Conservation (phyloP, 116 monocot genomes). For the Iris pallida region DNA sequence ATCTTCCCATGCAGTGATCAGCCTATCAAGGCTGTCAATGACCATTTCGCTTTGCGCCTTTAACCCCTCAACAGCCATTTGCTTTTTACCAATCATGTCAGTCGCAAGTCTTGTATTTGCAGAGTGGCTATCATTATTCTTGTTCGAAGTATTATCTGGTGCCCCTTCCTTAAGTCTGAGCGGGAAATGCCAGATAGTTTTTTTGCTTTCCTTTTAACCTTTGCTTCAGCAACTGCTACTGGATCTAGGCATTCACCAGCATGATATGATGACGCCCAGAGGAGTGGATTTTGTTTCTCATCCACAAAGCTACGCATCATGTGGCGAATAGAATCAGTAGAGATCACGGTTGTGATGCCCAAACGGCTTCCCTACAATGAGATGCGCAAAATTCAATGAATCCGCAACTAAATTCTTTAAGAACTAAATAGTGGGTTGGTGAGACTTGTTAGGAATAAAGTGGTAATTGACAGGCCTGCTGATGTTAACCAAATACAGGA, state of each 20-base stretch:
- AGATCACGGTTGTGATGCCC: constrained; percentile 85
- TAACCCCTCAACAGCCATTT: constrained; percentile 88
- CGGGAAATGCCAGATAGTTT: constrained; percentile 40
- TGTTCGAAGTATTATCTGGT: constrained; percentile 17
- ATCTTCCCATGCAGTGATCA: constrained; percentile 94
- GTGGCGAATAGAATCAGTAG: constrained; percentile 90
- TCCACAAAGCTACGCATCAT: constrained; percentile 92
- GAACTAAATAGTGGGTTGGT: background rate
- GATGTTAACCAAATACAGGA: background rate
- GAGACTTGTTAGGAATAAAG: background rate
- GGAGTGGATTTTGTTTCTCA: constrained; percentile 79
- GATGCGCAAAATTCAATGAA: constrained; percentile 3
- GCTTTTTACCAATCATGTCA: constrained; percentile 52
- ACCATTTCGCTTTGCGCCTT: constrained; percentile 98
- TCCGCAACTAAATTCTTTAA: background rate
- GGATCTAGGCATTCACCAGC: constrained; percentile 87
- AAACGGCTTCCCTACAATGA: constrained; percentile 65
- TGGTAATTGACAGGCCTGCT: background rate
- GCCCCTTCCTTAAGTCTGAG: constrained; percentile 25
- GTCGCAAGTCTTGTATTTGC: constrained; percentile 11
- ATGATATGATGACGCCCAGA: constrained; percentile 94
- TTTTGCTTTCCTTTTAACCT: constrained; percentile 63
- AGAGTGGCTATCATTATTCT: constrained; percentile 20
- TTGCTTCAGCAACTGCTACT: constrained; percentile 77
- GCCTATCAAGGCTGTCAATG: constrained; percentile 82